Evolutionary conservation across 306 rosid species (phyloP), one percentile per base, ranked within the genome.

Genomic region (Alnus rubra): DNA sequence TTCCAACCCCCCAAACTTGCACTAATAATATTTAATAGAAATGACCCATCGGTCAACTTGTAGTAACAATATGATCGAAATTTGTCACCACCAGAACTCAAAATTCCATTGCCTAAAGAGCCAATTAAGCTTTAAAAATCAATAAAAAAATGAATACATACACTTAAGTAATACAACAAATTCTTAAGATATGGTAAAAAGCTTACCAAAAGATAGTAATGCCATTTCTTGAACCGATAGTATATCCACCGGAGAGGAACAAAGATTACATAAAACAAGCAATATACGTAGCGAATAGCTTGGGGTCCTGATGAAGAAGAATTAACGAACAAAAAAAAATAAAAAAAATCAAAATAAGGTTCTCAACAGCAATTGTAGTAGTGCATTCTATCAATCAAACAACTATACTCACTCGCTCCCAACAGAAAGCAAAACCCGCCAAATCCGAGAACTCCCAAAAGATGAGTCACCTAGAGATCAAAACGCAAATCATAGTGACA

Each of bases 211-310:
- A 94, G 94, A 80, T 94, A 94, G 83, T 94, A 94, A 83, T 94
- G 98, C 97, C 97, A 94, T 86, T 94, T 94, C 92, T 89, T 92
- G 87, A 86, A 92, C 85, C 93, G 91, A 82, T 94, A 94, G 89
- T 89, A 92, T 84, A 92, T 92, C 98, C 98, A 94, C 67, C 97
- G 88, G 60, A 94, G 97, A 81, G 98, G 98, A 56, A 92, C 98
- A 80, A 94, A 94, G 71, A 80, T 88, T 76, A 94, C n/a, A 69
- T 42, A 94, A 90, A 94, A 94, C 80, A 92, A 74, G 84, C 97
- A 94, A 80, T 92, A 94, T 28, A 92, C 94, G 81, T 87, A 87
- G 28, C 90, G 93, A 74, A 84, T 88, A 74, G 89, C 97, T 81
- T 92, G 97, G 45, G 98, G 98, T 76, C 98, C 98, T 94, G 92